Evolutionary conservation across 1,284 basidiomycete species (phyloP).

Genomic region (Entoloma clypeatum): DNA sequence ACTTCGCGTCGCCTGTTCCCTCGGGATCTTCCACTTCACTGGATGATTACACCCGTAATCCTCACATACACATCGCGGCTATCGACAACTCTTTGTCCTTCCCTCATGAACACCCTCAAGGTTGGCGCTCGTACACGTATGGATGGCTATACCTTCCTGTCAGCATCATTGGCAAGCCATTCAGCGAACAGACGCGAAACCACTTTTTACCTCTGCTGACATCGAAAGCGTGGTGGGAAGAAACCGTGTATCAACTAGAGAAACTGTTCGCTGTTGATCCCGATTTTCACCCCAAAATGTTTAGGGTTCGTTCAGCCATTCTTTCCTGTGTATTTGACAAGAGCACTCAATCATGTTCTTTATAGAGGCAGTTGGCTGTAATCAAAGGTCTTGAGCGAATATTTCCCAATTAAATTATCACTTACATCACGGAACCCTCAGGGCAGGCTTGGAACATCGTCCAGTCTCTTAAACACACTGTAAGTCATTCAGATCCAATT

Average conservation of each 20-base stretch:
- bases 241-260: slow-evolving; percentile 75
- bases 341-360: slow-evolving; percentile 6
- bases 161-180: slow-evolving; percentile 80
- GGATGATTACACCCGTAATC: slow-evolving; percentile 45
- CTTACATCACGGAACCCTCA: slow-evolving; percentile 16
- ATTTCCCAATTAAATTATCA: neutral
- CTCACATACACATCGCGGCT: slow-evolving; percentile 80
- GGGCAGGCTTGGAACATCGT: slow-evolving; percentile 87
- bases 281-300: slow-evolving; percentile 86
- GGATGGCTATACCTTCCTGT: slow-evolving; percentile 91
- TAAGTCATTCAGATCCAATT: slow-evolving; percentile 36
- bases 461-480: slow-evolving; percentile 71
- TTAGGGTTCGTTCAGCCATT: slow-evolving; percentile 48
- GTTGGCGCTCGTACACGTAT: slow-evolving; percentile 88
- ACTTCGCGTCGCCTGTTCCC: slow-evolving; percentile 31
- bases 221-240: slow-evolving; percentile 86
- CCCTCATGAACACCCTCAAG: slow-evolving; percentile 84
- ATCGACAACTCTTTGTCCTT: slow-evolving; percentile 94
- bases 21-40: slow-evolving; percentile 29
- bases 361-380: slow-evolving; percentile 79
- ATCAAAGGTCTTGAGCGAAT: slow-evolving; percentile 60
- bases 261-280: slow-evolving; percentile 78
- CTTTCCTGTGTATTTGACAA: neutral
- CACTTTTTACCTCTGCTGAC: slow-evolving; percentile 82
- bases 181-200: slow-evolving; percentile 76